A percentile compares a stretch with the other conserved stretches of the same genome.
These are phyloP conservation scores for Backusella circina DNA, from an alignment of 192 early-diverging fungal species.

Conservation along the genomic window DNA sequence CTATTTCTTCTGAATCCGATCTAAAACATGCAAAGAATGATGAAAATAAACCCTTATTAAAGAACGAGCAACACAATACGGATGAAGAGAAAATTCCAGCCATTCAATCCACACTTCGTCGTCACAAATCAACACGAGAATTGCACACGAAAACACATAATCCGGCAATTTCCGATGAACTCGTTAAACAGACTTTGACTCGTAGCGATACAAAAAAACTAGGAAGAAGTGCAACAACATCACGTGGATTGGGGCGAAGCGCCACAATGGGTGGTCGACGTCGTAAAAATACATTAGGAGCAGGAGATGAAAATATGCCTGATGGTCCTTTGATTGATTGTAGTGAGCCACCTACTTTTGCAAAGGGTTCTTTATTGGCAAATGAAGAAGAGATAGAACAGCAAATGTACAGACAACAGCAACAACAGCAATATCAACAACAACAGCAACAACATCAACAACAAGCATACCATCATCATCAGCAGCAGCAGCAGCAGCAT, in stretches of 20 bases:
- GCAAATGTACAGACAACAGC: neutral
- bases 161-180: neutral
- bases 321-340: constrained; percentile 12
- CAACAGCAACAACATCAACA: neutral
- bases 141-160: neutral
- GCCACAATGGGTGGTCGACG: neutral
- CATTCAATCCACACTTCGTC: neutral
- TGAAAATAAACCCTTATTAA: neutral
- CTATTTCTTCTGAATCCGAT: neutral
- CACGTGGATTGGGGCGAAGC: neutral
- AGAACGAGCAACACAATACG: neutral
- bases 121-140: constrained; percentile 9
- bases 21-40: neutral
- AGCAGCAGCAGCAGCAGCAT: neutral
- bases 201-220: neutral
- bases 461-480: neutral
- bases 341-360: constrained; percentile 11
- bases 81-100: neutral
- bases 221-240: constrained; percentile 2
- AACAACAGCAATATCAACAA: neutral
- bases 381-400: constrained; percentile 3
- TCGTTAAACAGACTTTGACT: neutral
- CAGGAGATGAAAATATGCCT: neutral
- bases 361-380: constrained; percentile 20
- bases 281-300: neutral